These are phyloP conservation scores for Lasiosphaeris hirsuta DNA, from an alignment of 495 filamentous ascomycete species.

Conservation along the genomic window DNA sequence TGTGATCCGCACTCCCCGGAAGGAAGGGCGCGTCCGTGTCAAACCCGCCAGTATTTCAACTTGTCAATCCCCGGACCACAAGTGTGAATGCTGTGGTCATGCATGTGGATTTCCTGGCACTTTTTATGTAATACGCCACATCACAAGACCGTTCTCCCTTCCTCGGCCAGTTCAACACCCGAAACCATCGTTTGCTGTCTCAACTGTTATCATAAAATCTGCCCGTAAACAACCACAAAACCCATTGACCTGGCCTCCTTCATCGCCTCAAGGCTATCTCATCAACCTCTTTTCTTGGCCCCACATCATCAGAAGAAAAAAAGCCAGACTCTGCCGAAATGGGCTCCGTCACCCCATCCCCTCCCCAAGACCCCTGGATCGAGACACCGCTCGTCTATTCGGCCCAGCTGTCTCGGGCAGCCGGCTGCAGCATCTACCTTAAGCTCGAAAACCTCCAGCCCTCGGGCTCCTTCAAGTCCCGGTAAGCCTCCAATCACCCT, in stretches of 20 bases:
- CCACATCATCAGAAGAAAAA: slow-evolving; percentile 1
- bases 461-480: slow-evolving; percentile 91
- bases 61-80: too few relatives aligned
- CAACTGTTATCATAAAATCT: too few relatives aligned
- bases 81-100: not conserved
- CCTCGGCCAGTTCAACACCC: not conserved
- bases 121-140: slow-evolving; percentile 18
- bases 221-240: too few relatives aligned
- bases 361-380: slow-evolving; percentile 61
- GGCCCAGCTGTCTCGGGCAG: slow-evolving; percentile 60
- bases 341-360: slow-evolving; percentile 37
- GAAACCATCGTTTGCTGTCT: too few relatives aligned
- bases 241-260: too few relatives aligned
- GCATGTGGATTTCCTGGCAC: not conserved
- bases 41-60: not conserved
- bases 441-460: slow-evolving; percentile 95
- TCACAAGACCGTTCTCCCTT: slow-evolving; percentile 10
- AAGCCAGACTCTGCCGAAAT: slow-evolving; percentile 21
- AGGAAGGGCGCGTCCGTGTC: not conserved
- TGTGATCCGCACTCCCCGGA: not conserved
- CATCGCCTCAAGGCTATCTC: too few relatives aligned
- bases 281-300: not conserved
- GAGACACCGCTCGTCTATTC: slow-evolving; percentile 72
- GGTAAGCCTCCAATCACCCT: slow-evolving; percentile 32
- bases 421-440: slow-evolving; percentile 78